Percentiles rank a stretch among this genome's conserved stretches.
phyloP scores from a whole-genome alignment of 2,329 filamentous ascomycete species.

The Coniochaeta sp. region DNA sequence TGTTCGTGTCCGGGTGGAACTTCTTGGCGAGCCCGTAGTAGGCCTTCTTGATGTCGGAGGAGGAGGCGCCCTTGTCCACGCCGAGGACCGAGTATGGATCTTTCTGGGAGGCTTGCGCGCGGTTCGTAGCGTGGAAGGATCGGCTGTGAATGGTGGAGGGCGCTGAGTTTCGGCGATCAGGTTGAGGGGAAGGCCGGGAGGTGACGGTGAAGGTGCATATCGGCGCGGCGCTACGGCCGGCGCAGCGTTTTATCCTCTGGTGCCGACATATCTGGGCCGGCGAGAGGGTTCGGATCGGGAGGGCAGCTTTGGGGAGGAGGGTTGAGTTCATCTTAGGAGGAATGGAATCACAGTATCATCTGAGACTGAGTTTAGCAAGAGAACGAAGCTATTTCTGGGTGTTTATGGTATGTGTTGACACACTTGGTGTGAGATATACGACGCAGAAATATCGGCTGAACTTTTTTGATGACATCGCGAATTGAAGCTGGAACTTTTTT shows the following conservation, averaged over 20 bases:
- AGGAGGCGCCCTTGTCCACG: conserved; percentile 71
- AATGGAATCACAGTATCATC: background rate
- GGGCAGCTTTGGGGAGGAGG: conserved; percentile 24
- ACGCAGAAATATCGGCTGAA: background rate
- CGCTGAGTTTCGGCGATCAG: background rate
- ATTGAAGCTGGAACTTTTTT: conserved; percentile 6
- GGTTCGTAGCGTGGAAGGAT: conserved; percentile 55
- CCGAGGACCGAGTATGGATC: conserved; percentile 87
- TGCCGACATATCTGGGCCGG: conserved; percentile 22
- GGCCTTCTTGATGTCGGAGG: conserved; percentile 91
- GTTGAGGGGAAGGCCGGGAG: conserved; percentile 9
- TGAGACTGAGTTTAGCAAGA: background rate
- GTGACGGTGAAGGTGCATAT: conserved; percentile 13
- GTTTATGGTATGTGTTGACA: background rate
- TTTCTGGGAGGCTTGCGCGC: conserved; percentile 43
- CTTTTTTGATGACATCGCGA: conserved; percentile 2
- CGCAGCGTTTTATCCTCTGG: conserved; percentile 16
- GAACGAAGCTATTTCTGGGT: background rate
- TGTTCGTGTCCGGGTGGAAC: conserved; percentile 96
- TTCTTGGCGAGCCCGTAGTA: conserved; percentile 98
- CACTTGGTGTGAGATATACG: background rate
- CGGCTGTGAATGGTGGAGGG: conserved; percentile 17
- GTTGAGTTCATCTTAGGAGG: conserved; percentile 23
- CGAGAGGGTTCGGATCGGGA: conserved; percentile 22
- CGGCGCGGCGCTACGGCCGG: conserved; percentile 10